These are phyloP conservation scores for Aspergillus sojae DNA, from an alignment of 2,329 filamentous ascomycete species.

Conservation along the genomic window DNA sequence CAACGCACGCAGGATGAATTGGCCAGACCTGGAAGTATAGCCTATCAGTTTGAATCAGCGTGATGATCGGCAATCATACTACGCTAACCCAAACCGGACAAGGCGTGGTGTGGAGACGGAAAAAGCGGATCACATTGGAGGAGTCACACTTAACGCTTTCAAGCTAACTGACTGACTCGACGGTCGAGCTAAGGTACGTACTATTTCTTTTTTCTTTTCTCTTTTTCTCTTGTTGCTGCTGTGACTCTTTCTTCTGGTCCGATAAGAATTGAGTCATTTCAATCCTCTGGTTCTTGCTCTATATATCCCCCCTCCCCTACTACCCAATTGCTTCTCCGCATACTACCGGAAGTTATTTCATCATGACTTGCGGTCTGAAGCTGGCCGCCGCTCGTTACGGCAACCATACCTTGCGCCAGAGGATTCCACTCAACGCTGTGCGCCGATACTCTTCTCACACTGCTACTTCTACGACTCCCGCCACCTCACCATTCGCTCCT, in stretches of 20 bases:
- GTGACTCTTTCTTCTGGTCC: background rate
- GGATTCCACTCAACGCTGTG: slow-evolving; percentile 6
- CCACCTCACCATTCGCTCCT: slow-evolving; percentile 63
- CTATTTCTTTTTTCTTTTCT: background rate
- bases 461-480: slow-evolving; percentile 25
- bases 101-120: slow-evolving; percentile 9
- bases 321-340: background rate
- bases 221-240: background rate
- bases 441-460: slow-evolving; percentile 10
- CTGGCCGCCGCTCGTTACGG: slow-evolving; percentile 5
- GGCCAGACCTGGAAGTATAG: slow-evolving; percentile 2
- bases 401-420: slow-evolving; percentile 10
- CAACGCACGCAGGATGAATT: slow-evolving; percentile 1
- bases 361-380: slow-evolving; percentile 3
- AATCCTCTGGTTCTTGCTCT: background rate
- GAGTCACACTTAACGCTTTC: background rate
- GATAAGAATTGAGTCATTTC: background rate
- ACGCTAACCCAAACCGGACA: background rate
- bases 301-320: background rate
- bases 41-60: background rate
- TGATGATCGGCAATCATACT: slow-evolving; percentile 1
- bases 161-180: background rate
- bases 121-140: background rate
- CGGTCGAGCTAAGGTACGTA: background rate
- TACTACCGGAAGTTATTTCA: background rate